Base-by-base conservation (phyloP, 192 early-diverging fungal species). In the Helicostylum pulchrum region DNA sequence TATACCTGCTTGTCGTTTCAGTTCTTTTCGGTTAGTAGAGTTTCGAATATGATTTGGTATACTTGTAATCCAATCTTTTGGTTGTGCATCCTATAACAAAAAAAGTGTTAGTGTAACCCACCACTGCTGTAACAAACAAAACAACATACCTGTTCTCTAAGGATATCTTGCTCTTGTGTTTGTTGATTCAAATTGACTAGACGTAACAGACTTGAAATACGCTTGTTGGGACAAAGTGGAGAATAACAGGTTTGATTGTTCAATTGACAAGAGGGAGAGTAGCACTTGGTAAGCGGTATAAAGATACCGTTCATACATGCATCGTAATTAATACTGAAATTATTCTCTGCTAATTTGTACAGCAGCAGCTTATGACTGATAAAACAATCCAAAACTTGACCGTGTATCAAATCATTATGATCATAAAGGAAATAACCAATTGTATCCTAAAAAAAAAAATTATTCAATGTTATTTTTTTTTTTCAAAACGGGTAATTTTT, bases 1-100 rank as follows among this genome's bases (percentile, higher is more conserved):
- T 36, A 70, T 64, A 0, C 59, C 61, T 10, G 68, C 68, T 47
- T 70, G 68, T 12, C 53, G 43, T 43, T 63, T 64, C 12, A 70
- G 43, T 63, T 70, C 61, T 42, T 51, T 36, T 20, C 20, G 36
- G 21, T 53, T 39, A 39, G 14, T 17, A 4, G 26, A n/a, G 3
- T 43, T 12, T 34, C 19, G 17, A 36, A 51, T 58, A 21, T 57
- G 32, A 44, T 21, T n/a, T 7, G 53, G 46, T n/a, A 21, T 39
- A 34, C 56, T 58, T 32, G 14, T 43, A 19, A 11, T 20, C 31
- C 32, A 43, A 39, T 31, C 17, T 34, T 19, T 34, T 4, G 56
- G 21, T 44, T 15, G 42, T 21, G 12, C 17, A 34, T 49, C n/a
- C n/a, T 19, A n/a, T 3, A n/a, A n/a, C 6, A n/a, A 9, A 6